Evolutionary conservation across 2,329 filamentous ascomycete genomes (phyloP), one percentile per base, ranked within the genome.

Genomic region (Cyanodermella asteris): DNA sequence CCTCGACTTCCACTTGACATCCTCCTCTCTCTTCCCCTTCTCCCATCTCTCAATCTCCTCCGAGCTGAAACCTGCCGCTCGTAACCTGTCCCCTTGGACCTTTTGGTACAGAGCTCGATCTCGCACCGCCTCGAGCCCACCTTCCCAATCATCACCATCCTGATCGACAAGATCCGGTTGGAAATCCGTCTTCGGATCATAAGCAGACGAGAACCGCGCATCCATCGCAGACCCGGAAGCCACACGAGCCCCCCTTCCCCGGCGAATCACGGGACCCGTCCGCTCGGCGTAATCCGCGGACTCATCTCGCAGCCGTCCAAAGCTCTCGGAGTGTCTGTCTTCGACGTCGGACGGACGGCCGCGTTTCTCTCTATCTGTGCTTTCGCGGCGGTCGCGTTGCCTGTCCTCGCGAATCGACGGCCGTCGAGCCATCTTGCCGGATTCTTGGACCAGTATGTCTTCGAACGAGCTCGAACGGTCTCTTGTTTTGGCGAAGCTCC

Each of bases 81-180:
- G 68, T 31, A 93, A 50, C 29, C 81, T 56, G 26, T 81, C 71
- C 5, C 75, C 75, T 16, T 80, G 77, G 36, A 71, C 66, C 33
- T 70, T 60, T 38, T 67, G 70, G 66, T 75, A 81, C 35, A 70
- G 71, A 35, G 77, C 65, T n/a, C 78, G 67, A 42, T 91, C 80
- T 19, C 73, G 64, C 28, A 78, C 58, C 4, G 72, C 69, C 46
- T 91, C 80, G 1, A 87, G 55, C 1, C 75, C 69, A 37, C 77
- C 65, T 22, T 77, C 74, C 81, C 80, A 91, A 31, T 77, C 67
- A 31, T 72, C 68, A 15, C 57, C 59, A 13, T 45, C 47, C 3
- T 49, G 73, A 24, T 46, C 38, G 7, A 48, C 43, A 10, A 34
- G 28, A 19, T 50, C 43, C 5, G 39, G 35, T 3, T 47, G 44